Evolutionary conservation across 73 alveolate genomes (phyloP), one percentile per base, ranked within the genome.

Genomic region (Paramecium biaurelia): DNA sequence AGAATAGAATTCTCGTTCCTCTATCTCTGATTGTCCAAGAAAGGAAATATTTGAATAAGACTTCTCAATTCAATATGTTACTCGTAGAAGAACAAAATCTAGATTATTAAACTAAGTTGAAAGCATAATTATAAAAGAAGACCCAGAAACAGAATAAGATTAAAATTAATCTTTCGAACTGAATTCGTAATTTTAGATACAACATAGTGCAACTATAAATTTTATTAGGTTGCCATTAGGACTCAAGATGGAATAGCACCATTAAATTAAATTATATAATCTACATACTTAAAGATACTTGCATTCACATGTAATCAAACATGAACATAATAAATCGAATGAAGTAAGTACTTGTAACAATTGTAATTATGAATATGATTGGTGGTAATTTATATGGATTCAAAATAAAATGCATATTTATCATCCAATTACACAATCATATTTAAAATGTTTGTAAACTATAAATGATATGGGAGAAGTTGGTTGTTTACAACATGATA

Each of bases 71-170:
- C 12, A 26, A 63, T 26, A 26, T 1, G 24, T 24, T 11, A 4
- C 21, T 30, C 41, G 7, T 32, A 63, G 8, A 30, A 63, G 21
- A 63, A 9, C 41, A 0, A 63, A 32, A 12, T 63, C 84, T 11
- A 2, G 9, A 30, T 32, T 63, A 41, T 63, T 63, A 12, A 63
- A 34, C 12, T 63, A 32, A 30, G 84, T 63, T 21, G 24, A 63
- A 18, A 63, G 68, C 68, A 53, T 53, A 2, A 18, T 63, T 30
- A 63, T 63, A 30, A 63, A 63, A 26, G 84, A 63, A 63, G 84
- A 63, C 41, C 84, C 84, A 63, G 84, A 63, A 26, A 63, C 84
- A 2, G 84, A 63, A 63, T n/a, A 63, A 63, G 84, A 63, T 30
- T 14, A 63, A 30, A 32, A 32, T 32, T 12, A 15, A 2, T 63